Evolutionary conservation across 306 rosid species (phyloP).

Genomic region (Calophaca sinica): DNA sequence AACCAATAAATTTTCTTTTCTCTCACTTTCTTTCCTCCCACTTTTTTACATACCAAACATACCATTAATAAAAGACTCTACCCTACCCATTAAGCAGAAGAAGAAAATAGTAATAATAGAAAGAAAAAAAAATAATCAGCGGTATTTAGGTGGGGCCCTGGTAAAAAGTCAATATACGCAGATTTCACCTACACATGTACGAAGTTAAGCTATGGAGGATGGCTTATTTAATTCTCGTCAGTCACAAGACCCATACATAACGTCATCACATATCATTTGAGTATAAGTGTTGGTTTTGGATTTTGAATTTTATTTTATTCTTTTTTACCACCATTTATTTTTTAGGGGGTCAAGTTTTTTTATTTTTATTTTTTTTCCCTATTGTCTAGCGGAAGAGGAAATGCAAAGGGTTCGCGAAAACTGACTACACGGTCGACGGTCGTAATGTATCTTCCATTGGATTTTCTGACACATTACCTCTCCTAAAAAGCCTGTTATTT

Average conservation of each 20-base stretch:
- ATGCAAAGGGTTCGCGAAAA: slow-evolving; percentile 48
- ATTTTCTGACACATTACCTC: slow-evolving; percentile 77
- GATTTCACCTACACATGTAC: slow-evolving; percentile 56
- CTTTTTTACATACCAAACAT: no score
- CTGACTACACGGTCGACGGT: slow-evolving; percentile 68
- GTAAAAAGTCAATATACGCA: slow-evolving; percentile 69
- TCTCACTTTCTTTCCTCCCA: no score
- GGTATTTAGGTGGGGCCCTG: slow-evolving; percentile 49
- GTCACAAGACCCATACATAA: slow-evolving; percentile 36
- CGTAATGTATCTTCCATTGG: slow-evolving; percentile 79
- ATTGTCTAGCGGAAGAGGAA: neutral
- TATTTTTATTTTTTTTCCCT: neutral
- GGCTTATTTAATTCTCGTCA: slow-evolving; percentile 39
- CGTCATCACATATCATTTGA: slow-evolving; percentile 39
- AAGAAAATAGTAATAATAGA: neutral
- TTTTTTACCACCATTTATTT: no score
- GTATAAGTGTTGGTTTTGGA: slow-evolving; percentile 2
- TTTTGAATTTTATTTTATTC: neutral
- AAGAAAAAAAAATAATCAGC: neutral
- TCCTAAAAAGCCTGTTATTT: slow-evolving; percentile 49
- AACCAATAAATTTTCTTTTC: no score
- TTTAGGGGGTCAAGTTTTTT: no score
- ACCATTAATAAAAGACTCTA: no score
- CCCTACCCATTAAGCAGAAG: neutral
- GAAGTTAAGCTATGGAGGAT: slow-evolving; percentile 36